A percentile compares a stretch with the other conserved stretches of the same genome.
Evolutionary conservation across 2,329 filamentous ascomycete species (phyloP).

Genomic region (Sporothrix mexicana): DNA sequence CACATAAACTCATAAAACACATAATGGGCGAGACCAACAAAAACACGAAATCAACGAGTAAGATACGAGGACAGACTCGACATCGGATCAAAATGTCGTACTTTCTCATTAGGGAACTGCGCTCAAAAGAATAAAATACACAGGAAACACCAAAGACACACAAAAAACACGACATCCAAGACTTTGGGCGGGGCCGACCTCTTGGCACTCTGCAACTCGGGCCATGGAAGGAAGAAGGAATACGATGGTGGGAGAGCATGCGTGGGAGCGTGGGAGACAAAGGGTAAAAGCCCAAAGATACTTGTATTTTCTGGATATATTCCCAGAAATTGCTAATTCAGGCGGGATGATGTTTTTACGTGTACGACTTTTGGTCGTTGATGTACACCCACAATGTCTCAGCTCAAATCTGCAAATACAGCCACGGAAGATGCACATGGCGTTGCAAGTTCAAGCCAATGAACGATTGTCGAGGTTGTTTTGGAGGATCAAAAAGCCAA

Average conservation of each 20-base stretch:
- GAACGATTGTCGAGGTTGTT: no score
- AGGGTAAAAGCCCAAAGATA: no score
- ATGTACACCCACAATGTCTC: neutral
- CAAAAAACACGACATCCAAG: slow-evolving; percentile 3
- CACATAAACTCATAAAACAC: neutral
- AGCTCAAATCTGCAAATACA: no score
- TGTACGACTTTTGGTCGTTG: neutral
- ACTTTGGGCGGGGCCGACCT: slow-evolving; percentile 15
- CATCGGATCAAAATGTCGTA: neutral
- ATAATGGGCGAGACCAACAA: neutral
- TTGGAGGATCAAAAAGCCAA: neutral
- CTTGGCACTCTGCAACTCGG: slow-evolving; percentile 19
- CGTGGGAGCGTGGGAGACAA: no score
- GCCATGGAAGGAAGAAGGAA: slow-evolving; percentile 20
- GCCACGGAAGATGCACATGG: neutral
- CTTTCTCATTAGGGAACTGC: neutral
- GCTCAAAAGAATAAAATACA: neutral
- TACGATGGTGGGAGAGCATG: neutral
- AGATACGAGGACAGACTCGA: no score
- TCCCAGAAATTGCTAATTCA: no score
- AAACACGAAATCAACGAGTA: neutral
- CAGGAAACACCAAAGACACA: no score
- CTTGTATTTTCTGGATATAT: no score
- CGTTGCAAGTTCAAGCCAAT: no score
- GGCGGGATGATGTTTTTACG: neutral